Conservation (phyloP, 2,329 filamentous ascomycete species). For the Fusarium nelsonii region DNA sequence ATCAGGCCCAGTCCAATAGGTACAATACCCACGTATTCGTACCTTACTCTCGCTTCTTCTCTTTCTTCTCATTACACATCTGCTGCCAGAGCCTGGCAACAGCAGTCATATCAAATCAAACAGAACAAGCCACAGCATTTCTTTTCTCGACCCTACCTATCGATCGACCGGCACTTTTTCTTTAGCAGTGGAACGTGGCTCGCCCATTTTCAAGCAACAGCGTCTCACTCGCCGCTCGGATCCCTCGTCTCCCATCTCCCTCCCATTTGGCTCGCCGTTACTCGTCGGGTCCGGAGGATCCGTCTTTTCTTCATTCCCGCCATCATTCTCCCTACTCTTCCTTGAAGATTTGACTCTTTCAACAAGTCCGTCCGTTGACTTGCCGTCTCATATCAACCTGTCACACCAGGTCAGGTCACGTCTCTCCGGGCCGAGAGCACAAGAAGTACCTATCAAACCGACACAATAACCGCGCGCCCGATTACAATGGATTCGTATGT, state of each 20-base stretch:
- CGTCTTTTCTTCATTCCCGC: constrained; percentile 32
- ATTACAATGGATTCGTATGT: constrained; percentile 52
- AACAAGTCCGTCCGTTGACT: constrained; percentile 19
- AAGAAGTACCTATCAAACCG: constrained; percentile 44
- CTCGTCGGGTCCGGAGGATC: constrained; percentile 36
- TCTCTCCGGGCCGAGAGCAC: constrained; percentile 44
- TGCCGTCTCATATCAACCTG: constrained; percentile 31
- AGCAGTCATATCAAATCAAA: constrained; percentile 16
- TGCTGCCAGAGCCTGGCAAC: constrained; percentile 29
- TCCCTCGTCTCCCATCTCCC: constrained; percentile 19
- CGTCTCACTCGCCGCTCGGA: constrained; percentile 26
- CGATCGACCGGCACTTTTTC: constrained; percentile 3
- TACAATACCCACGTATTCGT: constrained; percentile 41
- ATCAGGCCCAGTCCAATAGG: constrained; percentile 16
- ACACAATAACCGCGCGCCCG: constrained; percentile 40
- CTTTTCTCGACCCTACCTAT: constrained; percentile 28
- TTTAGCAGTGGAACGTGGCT: constrained; percentile 39
- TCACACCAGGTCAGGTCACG: constrained; percentile 45
- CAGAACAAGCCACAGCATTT: constrained; percentile 38
- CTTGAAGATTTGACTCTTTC: constrained; percentile 15
- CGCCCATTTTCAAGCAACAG: constrained; percentile 33
- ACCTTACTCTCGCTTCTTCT: constrained; percentile 23
- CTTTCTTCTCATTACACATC: constrained; percentile 24
- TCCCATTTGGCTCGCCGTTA: constrained; percentile 38
- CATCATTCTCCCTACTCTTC: constrained; percentile 15